Base-by-base conservation (phyloP, 2,329 filamentous ascomycete genomes). In the Leptographium procerum region DNA sequence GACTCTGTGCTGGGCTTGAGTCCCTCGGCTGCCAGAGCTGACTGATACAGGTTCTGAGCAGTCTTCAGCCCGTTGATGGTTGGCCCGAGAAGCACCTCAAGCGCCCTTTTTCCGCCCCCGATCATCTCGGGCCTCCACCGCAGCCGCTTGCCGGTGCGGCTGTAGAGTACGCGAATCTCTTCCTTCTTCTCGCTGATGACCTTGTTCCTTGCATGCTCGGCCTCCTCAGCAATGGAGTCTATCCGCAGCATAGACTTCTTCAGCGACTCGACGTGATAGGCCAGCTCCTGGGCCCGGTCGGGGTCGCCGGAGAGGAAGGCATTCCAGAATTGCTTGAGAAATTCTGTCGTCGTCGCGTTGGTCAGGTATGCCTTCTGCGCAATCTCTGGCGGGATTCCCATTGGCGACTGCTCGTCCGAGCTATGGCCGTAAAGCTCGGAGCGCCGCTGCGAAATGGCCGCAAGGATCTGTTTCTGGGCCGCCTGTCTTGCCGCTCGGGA, bases 271-370 rank as follows among this genome's bases (percentile, higher is more conserved):
- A 88, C 85, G 52, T 96, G 79, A 61, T 88, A 90, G 8, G 85
- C 84, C 16, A 96, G 79, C 71, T 99, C 92, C 48, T 79, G 79
- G 0, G 89, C 89, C 36, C 89, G 85, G 60, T 89, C 86, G 1
- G 88, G 75, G 67, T 96, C 89, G 16, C 91, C 92, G 0, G 91
- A 96, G 29, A 95, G 79, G 67, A 95, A 99, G 0, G 91, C 85
- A 36, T 83, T 81, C 92, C 92, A 99, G 75, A 99, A 99, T 70
- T 97, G 95, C 66, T 92, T 89, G n/a, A 99, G 76, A 67, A 97
- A 99, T 68, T 99, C 94, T 43, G 89, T 87, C 0, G 90, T 95
- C 0, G 94, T 99, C 57, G 91, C 91, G 69, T 97, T 91, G 0
- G 92, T 96, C 58, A 84, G 71, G 47, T 72, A 73, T 64, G 82